Evolutionary conservation across 352 stramenopile genomes (phyloP).

Genomic region (Aphanomyces cochlioides): DNA sequence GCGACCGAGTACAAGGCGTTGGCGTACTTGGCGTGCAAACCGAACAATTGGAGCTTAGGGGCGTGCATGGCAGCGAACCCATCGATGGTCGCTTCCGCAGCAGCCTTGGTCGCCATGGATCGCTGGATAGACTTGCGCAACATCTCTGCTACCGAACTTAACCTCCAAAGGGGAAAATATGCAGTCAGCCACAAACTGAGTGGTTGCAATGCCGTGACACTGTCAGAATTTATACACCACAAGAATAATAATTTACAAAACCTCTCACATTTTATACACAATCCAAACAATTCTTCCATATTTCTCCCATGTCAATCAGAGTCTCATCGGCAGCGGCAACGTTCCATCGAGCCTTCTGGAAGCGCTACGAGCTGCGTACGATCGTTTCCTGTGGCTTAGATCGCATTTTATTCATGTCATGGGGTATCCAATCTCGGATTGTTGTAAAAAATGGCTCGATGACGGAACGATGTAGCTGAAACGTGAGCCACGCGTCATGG

Average conservation of each 20-base stretch:
- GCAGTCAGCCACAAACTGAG: slow-evolving; percentile 25
- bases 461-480: too few relatives aligned
- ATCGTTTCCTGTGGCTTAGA: too few relatives aligned
- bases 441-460: too few relatives aligned
- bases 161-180: slow-evolving; percentile 30
- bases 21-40: slow-evolving; percentile 94
- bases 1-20: slow-evolving; percentile 96
- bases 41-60: slow-evolving; percentile 94
- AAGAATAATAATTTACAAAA: background rate
- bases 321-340: too few relatives aligned
- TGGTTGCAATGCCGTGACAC: slow-evolving; percentile 5
- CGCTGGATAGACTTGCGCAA: slow-evolving; percentile 28
- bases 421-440: too few relatives aligned
- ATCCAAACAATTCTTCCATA: too few relatives aligned
- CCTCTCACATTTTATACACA: background rate
- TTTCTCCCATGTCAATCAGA: too few relatives aligned
- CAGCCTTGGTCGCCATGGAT: slow-evolving; percentile 17
- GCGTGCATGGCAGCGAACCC: slow-evolving; percentile 79
- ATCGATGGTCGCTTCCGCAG: slow-evolving; percentile 40
- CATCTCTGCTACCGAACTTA: slow-evolving; percentile 6
- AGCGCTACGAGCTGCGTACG: too few relatives aligned
- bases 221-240: too few relatives aligned
- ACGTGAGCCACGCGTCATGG: too few relatives aligned
- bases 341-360: too few relatives aligned
- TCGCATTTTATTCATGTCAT: too few relatives aligned